These are phyloP conservation scores for Fusarium verticillioides DNA, from an alignment of 2,329 filamentous ascomycete species.

Conservation along the genomic window DNA sequence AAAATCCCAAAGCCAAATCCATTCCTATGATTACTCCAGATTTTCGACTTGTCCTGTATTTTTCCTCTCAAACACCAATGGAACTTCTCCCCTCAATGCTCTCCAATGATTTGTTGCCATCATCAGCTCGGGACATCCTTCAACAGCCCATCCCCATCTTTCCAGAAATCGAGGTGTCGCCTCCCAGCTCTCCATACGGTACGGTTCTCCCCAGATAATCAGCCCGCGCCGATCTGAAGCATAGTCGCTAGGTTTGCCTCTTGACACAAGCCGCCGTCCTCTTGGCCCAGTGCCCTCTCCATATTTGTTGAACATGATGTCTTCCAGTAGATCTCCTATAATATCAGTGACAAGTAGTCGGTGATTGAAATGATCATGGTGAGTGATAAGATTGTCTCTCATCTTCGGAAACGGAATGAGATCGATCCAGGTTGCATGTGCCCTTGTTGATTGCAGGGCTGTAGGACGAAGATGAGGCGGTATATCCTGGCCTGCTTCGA, in stretches of 20 bases:
- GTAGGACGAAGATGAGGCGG: conserved; percentile 5
- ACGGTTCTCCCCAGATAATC: conserved; percentile 6
- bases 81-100: background rate
- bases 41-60: too few relatives aligned
- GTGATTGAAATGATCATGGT: conserved; percentile 3
- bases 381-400: conserved; percentile 2
- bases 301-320: conserved; percentile 16
- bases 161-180: conserved; percentile 5
- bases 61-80: background rate
- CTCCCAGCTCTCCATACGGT: conserved; percentile 3
- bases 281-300: background rate
- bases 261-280: background rate
- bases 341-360: background rate
- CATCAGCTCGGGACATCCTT: conserved; percentile 9
- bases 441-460: background rate
- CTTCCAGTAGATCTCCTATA: background rate
- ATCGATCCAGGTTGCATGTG: conserved; percentile 10
- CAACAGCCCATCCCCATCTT: conserved; percentile 8
- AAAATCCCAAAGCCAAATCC: background rate
- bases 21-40: background rate
- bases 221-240: background rate
- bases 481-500: background rate
- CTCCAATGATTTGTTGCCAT: conserved; percentile 12
- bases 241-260: background rate
- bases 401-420: background rate